Evolutionary conservation across 495 filamentous ascomycete genomes (phyloP), one percentile per base, ranked within the genome.

Genomic region (Bathelium albidoporum): DNA sequence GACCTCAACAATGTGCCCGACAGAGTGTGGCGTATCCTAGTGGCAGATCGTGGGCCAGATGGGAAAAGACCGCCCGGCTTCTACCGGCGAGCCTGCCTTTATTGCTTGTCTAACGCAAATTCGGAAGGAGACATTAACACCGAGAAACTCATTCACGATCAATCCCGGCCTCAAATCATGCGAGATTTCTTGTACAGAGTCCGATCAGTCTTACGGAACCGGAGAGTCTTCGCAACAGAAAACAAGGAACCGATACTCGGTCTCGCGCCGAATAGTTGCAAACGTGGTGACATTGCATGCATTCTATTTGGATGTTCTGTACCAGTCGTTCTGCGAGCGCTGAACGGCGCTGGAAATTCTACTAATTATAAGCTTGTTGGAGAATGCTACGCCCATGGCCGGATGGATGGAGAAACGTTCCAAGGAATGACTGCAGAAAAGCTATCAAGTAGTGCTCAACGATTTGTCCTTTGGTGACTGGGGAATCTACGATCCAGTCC

Each of bases 1-100:
- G 44, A 20, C 44, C n/a, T 49, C 9, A 3, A 9, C 3, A 9
- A 9, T 4, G n/a, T 11, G 7, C 68, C 67, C 1, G 67, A 71
- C 16, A 11, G 24, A 14, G 26, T 71, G 39, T 69, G 67, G 67
- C 60, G 69, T 2, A 71, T 67, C 9, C 4, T 71, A 12, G 67
- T 71, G 22, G 69, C 69, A 16, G 69, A 71, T 53, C 67, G 69
- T 32, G 67, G 63, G 2, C 36, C 60, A 16, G 62, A 69, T 41
- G 69, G 67, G 9, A 62, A 36, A 1, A 59, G 53, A 28, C 29
- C 66, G 2, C 68, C 68, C 0, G 28, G 34, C 24, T 70, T 60
- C 60, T 70, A 70, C 36, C 43, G 26, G 34, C 59, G 66, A 24
- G 63, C 68, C 5, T 68, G 65, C 28, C 55, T 67, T 0, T 53